Percentiles rank a stretch among this genome's conserved stretches.
phyloP scores from a whole-genome alignment of 805 yeast species.

The Wickerhamomyces strasburgensis region DNA sequence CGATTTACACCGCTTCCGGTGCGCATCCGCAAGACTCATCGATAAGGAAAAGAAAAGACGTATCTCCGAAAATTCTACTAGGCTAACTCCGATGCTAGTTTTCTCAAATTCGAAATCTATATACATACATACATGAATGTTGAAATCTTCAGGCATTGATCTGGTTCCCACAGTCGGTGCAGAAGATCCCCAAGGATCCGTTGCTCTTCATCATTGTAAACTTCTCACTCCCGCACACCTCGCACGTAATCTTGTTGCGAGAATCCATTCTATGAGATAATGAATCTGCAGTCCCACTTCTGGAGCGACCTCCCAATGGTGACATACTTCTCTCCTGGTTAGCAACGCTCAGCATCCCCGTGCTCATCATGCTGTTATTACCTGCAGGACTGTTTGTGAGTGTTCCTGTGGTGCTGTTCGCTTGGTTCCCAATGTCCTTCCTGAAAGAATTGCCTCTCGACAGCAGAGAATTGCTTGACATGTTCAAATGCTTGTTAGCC shows the following conservation, averaged over 20 bases:
- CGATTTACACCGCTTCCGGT: too few species aligned
- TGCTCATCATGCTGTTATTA: too few species aligned
- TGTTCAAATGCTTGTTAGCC: conserved; percentile 13
- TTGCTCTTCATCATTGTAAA: conserved; percentile 15
- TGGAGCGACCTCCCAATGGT: conserved; percentile 12
- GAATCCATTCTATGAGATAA: conserved; percentile 3
- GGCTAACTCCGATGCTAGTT: too few species aligned
- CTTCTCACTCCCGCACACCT: conserved; percentile 25
- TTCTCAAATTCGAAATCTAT: too few species aligned
- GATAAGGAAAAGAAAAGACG: too few species aligned
- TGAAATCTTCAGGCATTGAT: conserved; percentile 9
- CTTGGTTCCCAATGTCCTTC: too few species aligned
- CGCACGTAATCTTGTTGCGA: conserved; percentile 15
- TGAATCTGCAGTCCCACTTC: conserved; percentile 19
- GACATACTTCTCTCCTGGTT: conserved; percentile 1
- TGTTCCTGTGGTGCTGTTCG: conserved; percentile 2
- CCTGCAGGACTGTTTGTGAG: too few species aligned
- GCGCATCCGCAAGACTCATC: too few species aligned
- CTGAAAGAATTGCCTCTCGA: conserved; percentile 14
- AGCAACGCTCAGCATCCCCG: too few species aligned
- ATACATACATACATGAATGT: too few species aligned
- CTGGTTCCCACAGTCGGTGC: conserved; percentile 27
- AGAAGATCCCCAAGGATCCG: conserved; percentile 15
- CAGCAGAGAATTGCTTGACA: conserved; percentile 14
- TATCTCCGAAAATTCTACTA: too few species aligned